These are phyloP conservation scores for Kluyveromyces sp. DNA, from an alignment of 1,139 yeast genomes.

Conservation along the genomic window DNA sequence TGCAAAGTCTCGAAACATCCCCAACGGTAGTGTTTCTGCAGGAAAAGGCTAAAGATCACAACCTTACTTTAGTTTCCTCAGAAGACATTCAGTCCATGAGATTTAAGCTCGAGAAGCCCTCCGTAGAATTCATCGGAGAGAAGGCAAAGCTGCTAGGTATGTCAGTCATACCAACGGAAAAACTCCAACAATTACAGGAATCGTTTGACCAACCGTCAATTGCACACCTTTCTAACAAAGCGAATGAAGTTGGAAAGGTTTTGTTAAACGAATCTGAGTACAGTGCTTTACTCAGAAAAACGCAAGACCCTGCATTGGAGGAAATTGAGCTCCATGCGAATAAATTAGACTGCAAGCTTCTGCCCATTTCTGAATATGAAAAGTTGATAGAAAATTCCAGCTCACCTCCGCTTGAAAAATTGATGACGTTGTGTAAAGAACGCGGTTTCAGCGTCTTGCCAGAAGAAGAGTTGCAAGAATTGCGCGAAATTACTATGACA, in stretches of 20 bases:
- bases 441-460: slow-evolving; percentile 11
- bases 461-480: slow-evolving; percentile 15
- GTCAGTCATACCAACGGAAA: slow-evolving; percentile 13
- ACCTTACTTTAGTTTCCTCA: slow-evolving; percentile 24
- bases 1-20: not conserved
- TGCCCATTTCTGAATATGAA: slow-evolving; percentile 26
- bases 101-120: slow-evolving; percentile 14
- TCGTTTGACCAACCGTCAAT: slow-evolving; percentile 12
- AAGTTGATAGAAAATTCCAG: not conserved
- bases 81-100: slow-evolving; percentile 9
- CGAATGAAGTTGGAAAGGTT: slow-evolving; percentile 10
- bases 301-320: slow-evolving; percentile 10
- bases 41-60: slow-evolving; percentile 31
- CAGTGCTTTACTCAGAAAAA: slow-evolving; percentile 10
- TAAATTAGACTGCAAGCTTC: slow-evolving; percentile 14
- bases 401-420: slow-evolving; percentile 3
- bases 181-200: slow-evolving; percentile 13
- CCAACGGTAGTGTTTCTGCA: slow-evolving; percentile 16
- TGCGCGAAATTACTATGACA: slow-evolving; percentile 15
- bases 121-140: slow-evolving; percentile 15
- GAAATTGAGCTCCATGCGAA: slow-evolving; percentile 14
- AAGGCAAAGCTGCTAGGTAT: slow-evolving; percentile 14
- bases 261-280: slow-evolving; percentile 11
- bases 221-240: slow-evolving; percentile 12
- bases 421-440: not conserved